These are phyloP conservation scores for Colletotrichum eremochloae DNA, from an alignment of 2,329 filamentous ascomycete species.

Conservation along the genomic window DNA sequence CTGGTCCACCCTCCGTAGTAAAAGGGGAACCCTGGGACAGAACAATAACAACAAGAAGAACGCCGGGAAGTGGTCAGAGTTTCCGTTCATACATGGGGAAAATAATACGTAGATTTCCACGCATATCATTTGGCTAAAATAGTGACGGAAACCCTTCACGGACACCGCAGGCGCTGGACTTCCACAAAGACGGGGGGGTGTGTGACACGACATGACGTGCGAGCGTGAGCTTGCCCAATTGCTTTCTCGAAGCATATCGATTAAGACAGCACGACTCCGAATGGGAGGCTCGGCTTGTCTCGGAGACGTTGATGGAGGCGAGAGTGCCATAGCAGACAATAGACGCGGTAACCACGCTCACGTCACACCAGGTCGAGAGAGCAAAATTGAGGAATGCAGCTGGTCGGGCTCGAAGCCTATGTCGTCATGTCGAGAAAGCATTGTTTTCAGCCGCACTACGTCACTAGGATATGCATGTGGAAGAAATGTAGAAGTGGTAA, in stretches of 20 bases:
- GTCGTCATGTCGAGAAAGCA: neutral
- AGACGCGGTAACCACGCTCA: neutral
- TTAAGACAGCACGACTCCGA: neutral
- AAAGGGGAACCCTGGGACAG: neutral
- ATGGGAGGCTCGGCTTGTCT: neutral
- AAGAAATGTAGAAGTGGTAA: neutral
- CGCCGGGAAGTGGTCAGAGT: neutral
- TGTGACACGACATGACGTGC: neutral
- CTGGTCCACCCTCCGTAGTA: neutral
- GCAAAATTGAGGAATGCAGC: neutral
- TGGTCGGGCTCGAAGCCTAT: neutral
- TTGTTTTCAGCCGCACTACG: neutral
- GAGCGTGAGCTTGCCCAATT: neutral
- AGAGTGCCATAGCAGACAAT: no score
- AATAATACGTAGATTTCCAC: neutral
- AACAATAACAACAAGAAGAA: neutral
- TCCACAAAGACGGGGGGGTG: no score
- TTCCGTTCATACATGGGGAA: neutral
- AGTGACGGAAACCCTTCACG: neutral
- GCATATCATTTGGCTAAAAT: neutral
- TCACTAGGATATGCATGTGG: neutral
- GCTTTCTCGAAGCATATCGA: neutral
- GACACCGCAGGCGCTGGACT: no score
- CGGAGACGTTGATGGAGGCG: neutral
- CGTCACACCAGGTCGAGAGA: neutral